Evolutionary conservation across 2,329 filamentous ascomycete genomes (phyloP).

Genomic region (Calonectria hawksworthii): DNA sequence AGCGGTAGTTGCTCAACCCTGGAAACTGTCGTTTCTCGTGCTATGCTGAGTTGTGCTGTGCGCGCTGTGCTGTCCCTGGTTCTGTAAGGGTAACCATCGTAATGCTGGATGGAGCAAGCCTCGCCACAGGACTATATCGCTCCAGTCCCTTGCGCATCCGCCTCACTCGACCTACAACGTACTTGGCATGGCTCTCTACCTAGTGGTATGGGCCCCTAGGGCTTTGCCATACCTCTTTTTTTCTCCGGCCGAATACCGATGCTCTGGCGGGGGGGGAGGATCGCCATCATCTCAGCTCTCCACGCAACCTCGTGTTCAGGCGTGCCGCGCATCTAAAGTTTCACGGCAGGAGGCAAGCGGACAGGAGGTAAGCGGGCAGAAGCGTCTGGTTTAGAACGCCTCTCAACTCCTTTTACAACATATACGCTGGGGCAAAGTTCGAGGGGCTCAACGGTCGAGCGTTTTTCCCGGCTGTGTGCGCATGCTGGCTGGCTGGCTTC

Average conservation of each 20-base stretch:
- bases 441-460: constrained; percentile 39
- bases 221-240: background rate
- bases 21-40: constrained; percentile 30
- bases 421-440: constrained; percentile 13
- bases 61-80: constrained; percentile 28
- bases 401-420: constrained; percentile 21
- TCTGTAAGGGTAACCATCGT: constrained; percentile 1
- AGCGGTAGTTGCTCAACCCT: constrained; percentile 31
- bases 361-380: constrained; percentile 20
- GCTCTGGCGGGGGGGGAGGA: background rate
- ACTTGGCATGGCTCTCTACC: background rate
- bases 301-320: constrained; percentile 8
- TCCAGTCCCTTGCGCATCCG: constrained; percentile 40
- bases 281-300: constrained; percentile 38
- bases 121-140: constrained; percentile 13
- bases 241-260: background rate
- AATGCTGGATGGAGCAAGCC: constrained; percentile 9
- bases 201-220: constrained; percentile 12
- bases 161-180: constrained; percentile 29
- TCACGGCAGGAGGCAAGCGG: constrained; percentile 1
- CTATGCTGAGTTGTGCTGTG: constrained; percentile 30
- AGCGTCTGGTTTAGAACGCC: constrained; percentile 23
- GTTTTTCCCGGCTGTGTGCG: constrained; percentile 29
- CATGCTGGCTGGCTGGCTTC: background rate
- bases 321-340: background rate